Percentiles rank a stretch among this genome's conserved stretches.
Conservation (phyloP, 768 basidiomycete genomes). For the Candolleomyces eurysporus region DNA sequence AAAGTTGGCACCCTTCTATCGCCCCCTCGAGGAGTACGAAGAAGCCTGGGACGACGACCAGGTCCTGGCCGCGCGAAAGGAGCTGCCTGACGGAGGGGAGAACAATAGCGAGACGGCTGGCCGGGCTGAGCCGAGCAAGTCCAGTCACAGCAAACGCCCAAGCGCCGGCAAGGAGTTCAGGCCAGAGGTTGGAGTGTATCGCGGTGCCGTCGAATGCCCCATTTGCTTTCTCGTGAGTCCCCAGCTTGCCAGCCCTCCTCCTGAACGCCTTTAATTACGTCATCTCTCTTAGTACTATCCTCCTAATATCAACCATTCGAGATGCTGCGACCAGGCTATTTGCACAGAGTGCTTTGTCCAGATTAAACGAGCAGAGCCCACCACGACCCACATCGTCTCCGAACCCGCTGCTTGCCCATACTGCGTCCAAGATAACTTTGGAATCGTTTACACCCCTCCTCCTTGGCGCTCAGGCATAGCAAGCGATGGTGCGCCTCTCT, state of each 20-base stretch:
- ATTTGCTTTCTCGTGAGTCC: constrained; percentile 92
- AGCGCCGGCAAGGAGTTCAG: constrained; percentile 61
- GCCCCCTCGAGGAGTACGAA: constrained; percentile 91
- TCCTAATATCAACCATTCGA: constrained; percentile 92
- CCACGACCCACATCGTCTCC: constrained; percentile 90
- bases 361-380: constrained; percentile 95
- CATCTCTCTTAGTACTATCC: constrained; percentile 80
- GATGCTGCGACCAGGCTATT: constrained; percentile 98
- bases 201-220: constrained; percentile 89
- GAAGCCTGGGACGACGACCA: constrained; percentile 87
- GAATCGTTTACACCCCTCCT: constrained; percentile 83
- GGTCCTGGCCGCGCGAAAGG: constrained; percentile 79
- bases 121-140: constrained; percentile 45
- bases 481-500: constrained; percentile 52
- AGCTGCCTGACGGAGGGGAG: constrained; percentile 42
- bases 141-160: constrained; percentile 52
- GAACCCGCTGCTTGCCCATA: constrained; percentile 98
- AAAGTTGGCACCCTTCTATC: constrained; percentile 92
- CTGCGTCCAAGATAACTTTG: constrained; percentile 97
- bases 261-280: constrained; percentile 26
- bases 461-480: constrained; percentile 79
- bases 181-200: constrained; percentile 80
- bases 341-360: constrained; percentile 99
- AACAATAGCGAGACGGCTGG: constrained; percentile 46
- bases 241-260: constrained; percentile 1